Percentiles rank a stretch among this genome's conserved stretches.
phyloP scores from a whole-genome alignment of 352 stramenopile species.

The Globisporangium apiculatum region DNA sequence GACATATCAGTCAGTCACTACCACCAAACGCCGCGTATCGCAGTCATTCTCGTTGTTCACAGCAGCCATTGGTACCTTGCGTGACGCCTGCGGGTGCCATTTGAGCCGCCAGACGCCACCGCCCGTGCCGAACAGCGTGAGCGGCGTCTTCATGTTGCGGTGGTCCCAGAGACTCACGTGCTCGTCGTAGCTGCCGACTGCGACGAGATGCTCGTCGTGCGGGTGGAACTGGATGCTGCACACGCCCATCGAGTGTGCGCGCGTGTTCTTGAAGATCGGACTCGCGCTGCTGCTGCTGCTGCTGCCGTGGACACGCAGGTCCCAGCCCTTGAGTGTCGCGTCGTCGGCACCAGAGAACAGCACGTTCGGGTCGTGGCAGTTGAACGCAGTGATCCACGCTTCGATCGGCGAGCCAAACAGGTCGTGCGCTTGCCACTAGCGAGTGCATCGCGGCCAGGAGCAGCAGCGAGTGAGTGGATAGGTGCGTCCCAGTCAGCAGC shows the following conservation, averaged over 20 bases:
- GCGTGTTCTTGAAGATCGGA: constrained; percentile 51
- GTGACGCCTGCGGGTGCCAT: constrained; percentile 47
- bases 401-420: constrained; percentile 76
- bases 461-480: neutral
- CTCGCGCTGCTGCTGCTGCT: neutral
- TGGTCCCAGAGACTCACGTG: constrained; percentile 71
- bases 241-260: constrained; percentile 73
- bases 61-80: constrained; percentile 28
- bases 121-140: constrained; percentile 38
- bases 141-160: constrained; percentile 47
- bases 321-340: constrained; percentile 71
- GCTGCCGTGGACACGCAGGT: constrained; percentile 30
- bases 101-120: constrained; percentile 82
- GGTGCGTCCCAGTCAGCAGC: too few species aligned
- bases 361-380: constrained; percentile 68
- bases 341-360: constrained; percentile 81
- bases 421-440: constrained; percentile 66
- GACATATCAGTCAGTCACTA: neutral
- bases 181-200: constrained; percentile 83
- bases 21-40: neutral
- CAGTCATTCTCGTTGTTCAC: too few species aligned
- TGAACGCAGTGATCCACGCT: constrained; percentile 77
- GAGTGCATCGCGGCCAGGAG: constrained; percentile 2
- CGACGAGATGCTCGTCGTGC: constrained; percentile 49
- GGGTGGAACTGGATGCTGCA: constrained; percentile 84